Evolutionary conservation across 768 basidiomycete species (phyloP).

Genomic region (Boletus reticuloceps): DNA sequence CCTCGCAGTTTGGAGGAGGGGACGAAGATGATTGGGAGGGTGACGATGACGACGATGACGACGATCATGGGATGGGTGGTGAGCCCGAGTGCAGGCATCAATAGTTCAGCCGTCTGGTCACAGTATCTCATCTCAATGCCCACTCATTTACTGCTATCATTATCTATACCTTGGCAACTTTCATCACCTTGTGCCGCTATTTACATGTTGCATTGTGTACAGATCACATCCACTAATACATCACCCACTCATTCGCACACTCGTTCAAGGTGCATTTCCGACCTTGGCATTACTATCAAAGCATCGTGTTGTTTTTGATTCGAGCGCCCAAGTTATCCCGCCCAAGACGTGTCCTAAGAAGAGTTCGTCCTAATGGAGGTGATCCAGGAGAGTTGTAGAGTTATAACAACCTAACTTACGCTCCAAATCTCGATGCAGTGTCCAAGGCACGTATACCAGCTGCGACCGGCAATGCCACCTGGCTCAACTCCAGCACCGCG

Average conservation of each 20-base stretch:
- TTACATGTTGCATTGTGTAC: constrained; percentile 30
- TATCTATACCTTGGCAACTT: constrained; percentile 15
- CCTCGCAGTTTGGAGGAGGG: constrained; percentile 67
- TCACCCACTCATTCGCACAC: constrained; percentile 2
- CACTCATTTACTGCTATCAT: constrained; percentile 10
- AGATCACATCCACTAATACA: constrained; percentile 23
- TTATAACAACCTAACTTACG: constrained; percentile 35
- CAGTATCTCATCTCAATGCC: constrained; percentile 6
- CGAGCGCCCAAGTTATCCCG: constrained; percentile 72
- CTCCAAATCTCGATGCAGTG: constrained; percentile 79
- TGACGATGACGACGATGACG: constrained; percentile 58
- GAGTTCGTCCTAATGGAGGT: constrained; percentile 48
- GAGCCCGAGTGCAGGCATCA: constrained; percentile 65
- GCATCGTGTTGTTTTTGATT: constrained; percentile 67
- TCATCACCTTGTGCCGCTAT: constrained; percentile 18
- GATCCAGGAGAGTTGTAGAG: not conserved
- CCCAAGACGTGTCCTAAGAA: constrained; percentile 74
- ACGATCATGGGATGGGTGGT: constrained; percentile 35
- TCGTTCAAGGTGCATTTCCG: constrained; percentile 39
- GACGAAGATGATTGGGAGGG: constrained; percentile 68
- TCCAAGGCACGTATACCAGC: constrained; percentile 82
- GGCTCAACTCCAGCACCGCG: constrained; percentile 61
- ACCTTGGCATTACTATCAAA: constrained; percentile 61
- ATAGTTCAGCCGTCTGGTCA: constrained; percentile 31
- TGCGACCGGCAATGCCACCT: constrained; percentile 57